A percentile compares a stretch with the other conserved stretches of the same genome.
phyloP scores from a whole-genome alignment of 2,329 filamentous ascomycete species.

The Ophiostoma pallidulum region DNA sequence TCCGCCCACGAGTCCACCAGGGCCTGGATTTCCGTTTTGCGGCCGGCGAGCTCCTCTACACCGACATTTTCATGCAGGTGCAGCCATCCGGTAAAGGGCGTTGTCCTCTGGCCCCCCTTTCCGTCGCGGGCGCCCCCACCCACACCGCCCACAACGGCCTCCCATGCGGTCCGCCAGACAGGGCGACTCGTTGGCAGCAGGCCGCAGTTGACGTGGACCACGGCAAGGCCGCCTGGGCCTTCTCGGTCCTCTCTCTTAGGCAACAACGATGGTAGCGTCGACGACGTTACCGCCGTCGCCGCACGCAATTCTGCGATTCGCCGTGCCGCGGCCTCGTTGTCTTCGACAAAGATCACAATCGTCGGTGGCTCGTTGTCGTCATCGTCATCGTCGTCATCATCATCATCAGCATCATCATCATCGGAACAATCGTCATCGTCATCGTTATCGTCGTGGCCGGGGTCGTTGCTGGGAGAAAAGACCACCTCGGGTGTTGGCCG shows the following conservation, averaged over 20 bases:
- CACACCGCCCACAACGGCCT: constrained; percentile 14
- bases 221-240: constrained; percentile 22
- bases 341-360: constrained; percentile 60
- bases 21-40: constrained; percentile 37
- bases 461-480: constrained; percentile 15
- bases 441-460: not conserved
- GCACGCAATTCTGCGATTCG: constrained; percentile 31
- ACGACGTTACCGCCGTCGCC: constrained; percentile 26
- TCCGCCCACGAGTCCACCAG: constrained; percentile 33
- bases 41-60: constrained; percentile 40
- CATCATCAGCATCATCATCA: not conserved
- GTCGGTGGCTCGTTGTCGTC: constrained; percentile 19
- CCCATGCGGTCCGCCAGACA: constrained; percentile 44
- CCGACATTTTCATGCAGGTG: constrained; percentile 61
- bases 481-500: constrained; percentile 29
- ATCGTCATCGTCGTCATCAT: not conserved
- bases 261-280: no score
- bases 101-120: no score
- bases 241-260: no score
- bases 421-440: not conserved
- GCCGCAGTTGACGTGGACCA: constrained; percentile 55
- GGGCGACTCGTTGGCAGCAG: constrained; percentile 48
- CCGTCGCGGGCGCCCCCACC: constrained; percentile 13
- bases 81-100: constrained; percentile 37
- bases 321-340: constrained; percentile 47